Evolutionary conservation across 208 protist genomes (phyloP).

Genomic region (Crithidia bombi): DNA sequence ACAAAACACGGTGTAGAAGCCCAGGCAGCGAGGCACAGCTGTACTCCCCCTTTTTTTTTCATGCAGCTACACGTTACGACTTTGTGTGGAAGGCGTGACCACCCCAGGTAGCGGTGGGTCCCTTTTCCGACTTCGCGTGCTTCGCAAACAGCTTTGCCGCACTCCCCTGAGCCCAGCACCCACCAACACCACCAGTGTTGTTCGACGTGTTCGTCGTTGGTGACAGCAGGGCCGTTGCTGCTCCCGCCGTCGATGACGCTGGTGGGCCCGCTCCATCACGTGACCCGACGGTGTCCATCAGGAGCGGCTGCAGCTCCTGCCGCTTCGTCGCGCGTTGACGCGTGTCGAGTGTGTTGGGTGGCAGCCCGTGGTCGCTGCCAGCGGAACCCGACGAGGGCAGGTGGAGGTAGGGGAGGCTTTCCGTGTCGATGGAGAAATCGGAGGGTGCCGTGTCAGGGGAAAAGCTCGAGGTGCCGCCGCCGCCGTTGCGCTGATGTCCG

Average conservation of each 20-base stretch:
- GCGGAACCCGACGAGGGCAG: slow-evolving; percentile 51
- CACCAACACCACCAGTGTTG: slow-evolving; percentile 18
- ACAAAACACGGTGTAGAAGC: not conserved
- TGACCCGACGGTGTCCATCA: slow-evolving; percentile 12
- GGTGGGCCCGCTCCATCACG: not conserved
- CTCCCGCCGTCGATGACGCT: not conserved
- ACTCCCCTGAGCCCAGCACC: slow-evolving; percentile 51
- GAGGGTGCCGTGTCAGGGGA: slow-evolving; percentile 34
- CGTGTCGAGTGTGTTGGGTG: slow-evolving; percentile 70
- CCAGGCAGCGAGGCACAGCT: not conserved
- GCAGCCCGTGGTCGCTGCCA: slow-evolving; percentile 58
- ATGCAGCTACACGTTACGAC: not conserved
- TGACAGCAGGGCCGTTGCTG: slow-evolving; percentile 6
- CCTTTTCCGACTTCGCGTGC: slow-evolving; percentile 3
- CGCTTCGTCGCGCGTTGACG: slow-evolving; percentile 76
- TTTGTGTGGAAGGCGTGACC: slow-evolving; percentile 53
- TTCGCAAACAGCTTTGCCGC: slow-evolving; percentile 49
- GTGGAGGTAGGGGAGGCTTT: slow-evolving; percentile 58
- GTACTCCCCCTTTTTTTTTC: not conserved
- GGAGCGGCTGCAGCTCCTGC: slow-evolving; percentile 35
- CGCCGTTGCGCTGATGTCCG: slow-evolving; percentile 2
- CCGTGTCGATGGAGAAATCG: slow-evolving; percentile 61
- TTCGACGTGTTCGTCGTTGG: slow-evolving; percentile 18
- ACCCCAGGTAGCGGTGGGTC: slow-evolving; percentile 44
- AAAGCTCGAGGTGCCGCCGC: slow-evolving; percentile 16